Evolutionary conservation across 768 basidiomycete genomes (phyloP).

Genomic region (Pleurotus salmoneostramineus): DNA sequence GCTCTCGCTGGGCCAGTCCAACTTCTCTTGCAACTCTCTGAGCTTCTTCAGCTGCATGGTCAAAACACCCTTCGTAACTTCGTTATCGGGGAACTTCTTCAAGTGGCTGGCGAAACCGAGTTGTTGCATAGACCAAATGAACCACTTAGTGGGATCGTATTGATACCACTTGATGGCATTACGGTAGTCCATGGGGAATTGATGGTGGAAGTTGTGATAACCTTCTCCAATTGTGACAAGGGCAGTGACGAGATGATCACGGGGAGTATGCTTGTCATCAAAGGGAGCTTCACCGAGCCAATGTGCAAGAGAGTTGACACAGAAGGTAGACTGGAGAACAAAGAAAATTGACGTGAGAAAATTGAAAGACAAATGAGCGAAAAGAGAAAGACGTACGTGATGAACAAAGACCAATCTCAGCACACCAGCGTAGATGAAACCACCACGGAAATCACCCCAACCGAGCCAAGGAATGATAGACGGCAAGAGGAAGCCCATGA

Average conservation of each 20-base stretch:
- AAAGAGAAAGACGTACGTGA: neutral
- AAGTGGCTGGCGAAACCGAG: constrained; percentile 69
- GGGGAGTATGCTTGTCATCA: constrained; percentile 35
- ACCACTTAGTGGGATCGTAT: constrained; percentile 92
- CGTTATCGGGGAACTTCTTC: constrained; percentile 57
- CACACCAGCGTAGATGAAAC: constrained; percentile 45
- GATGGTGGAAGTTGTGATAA: constrained; percentile 97
- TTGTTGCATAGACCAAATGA: constrained; percentile 59
- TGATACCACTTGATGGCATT: constrained; percentile 95
- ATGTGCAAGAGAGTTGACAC: constrained; percentile 94
- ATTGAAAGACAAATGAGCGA: neutral
- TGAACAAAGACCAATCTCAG: constrained; percentile 5
- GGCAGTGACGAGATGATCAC: constrained; percentile 86
- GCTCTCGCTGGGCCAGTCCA: constrained; percentile 76
- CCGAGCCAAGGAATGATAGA: constrained; percentile 16
- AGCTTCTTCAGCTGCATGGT: constrained; percentile 93
- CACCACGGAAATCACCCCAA: constrained; percentile 86
- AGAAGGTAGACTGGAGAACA: constrained; percentile 77
- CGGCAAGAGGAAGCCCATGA: constrained; percentile 7
- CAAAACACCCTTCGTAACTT: constrained; percentile 80
- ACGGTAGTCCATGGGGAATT: constrained; percentile 95
- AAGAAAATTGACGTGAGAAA: neutral
- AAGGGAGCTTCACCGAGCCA: constrained; percentile 66
- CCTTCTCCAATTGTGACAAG: constrained; percentile 91
- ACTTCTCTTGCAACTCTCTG: constrained; percentile 66